Evolutionary conservation across 306 rosid genomes (phyloP), one percentile per base, ranked within the genome.

Genomic region (Argentina anserina): DNA sequence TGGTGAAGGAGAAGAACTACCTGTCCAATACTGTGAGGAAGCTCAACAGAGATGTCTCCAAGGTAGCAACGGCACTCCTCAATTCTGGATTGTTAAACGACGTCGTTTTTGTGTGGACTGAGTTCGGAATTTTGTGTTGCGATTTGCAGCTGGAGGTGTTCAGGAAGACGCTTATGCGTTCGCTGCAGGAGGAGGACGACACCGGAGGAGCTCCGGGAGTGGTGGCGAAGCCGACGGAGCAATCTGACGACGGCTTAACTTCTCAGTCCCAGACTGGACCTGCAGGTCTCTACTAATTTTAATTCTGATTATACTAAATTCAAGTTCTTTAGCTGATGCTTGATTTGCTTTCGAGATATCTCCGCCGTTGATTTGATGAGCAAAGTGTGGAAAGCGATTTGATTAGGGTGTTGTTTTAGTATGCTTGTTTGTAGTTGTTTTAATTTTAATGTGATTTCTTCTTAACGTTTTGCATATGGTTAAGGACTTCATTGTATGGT

Each of bases 11-110:
- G 81, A 94, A 89, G 74, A 80, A 86, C 59, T 60, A 62, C 65
- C 90, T 94, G 50, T 81, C 96, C 17, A 85, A 72, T 60, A 61
- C 95, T 1, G 95, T 91, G 33, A 89, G 73, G 84, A 94, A 85
- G 82, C 97, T 94, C 69, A 86, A 47, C 76, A 86, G 92, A 88
- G 96, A 94, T 89, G 99, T 94, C 64, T 71, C 97, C 9, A 91
- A 89, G 98, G 98, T 93, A 65, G 97, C 90, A 66, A 11, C 11
- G 13, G 23, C 3, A 2, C 36, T 10, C 1, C 23, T 28, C 37
- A 6, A 1, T 29, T 59, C 3, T 28, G 10, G 4, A 14, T n/a
- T n/a, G 12, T 25, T 59, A 47, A 73, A 25, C 70, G 70, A 14
- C 15, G 62, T 2, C 63, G 70, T 73, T 73, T 72, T 6, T 49